Evolutionary conservation across 495 filamentous ascomycete genomes (phyloP).

Genomic region (Halenospora varia): DNA sequence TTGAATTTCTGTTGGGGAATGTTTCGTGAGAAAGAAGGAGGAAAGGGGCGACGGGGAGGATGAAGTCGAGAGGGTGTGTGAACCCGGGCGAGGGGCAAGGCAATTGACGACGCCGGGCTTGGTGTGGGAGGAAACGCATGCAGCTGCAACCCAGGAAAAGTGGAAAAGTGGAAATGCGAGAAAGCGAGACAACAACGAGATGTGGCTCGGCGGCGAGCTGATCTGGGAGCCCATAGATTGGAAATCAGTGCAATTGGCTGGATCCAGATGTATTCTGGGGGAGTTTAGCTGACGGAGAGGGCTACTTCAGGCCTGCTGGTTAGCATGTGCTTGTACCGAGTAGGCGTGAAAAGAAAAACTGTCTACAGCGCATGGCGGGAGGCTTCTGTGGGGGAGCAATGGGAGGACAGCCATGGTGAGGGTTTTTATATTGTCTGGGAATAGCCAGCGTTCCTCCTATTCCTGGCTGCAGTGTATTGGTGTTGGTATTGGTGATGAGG

Average conservation of each 20-base stretch:
- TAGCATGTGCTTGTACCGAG: neutral
- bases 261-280: neutral
- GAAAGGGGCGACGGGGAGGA: neutral
- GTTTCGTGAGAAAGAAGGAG: neutral
- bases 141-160: too few relatives aligned
- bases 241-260: neutral
- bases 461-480: constrained; percentile 13
- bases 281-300: neutral
- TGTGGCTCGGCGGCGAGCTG: neutral
- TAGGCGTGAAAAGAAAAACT: constrained; percentile 12
- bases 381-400: constrained; percentile 10
- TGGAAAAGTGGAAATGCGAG: too few relatives aligned
- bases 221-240: neutral
- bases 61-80: neutral
- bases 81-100: neutral
- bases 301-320: neutral
- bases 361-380: constrained; percentile 7
- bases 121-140: too few relatives aligned
- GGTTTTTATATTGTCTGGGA: neutral
- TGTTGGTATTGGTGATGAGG: too few relatives aligned
- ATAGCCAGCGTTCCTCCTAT: neutral
- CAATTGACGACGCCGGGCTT: neutral
- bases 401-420: neutral
- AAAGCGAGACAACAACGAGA: too few relatives aligned
- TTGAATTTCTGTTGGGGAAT: neutral